A percentile compares a stretch with the other conserved stretches of the same genome.
These are phyloP conservation scores for Fallopia convolvulus DNA, from an alignment of 148 eudicot species.

Conservation along the genomic window DNA sequence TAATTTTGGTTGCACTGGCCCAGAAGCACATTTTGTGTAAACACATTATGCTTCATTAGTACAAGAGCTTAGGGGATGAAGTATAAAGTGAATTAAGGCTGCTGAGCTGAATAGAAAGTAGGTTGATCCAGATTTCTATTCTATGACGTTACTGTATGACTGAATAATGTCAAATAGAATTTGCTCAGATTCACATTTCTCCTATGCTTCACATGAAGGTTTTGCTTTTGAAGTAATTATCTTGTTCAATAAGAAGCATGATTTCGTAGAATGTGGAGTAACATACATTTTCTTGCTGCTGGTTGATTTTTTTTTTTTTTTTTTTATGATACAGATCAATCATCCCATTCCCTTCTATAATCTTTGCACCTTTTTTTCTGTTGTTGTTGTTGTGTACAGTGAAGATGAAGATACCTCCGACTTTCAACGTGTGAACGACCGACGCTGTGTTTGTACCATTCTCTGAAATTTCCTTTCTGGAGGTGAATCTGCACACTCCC, in stretches of 20 bases:
- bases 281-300: neutral
- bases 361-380: neutral
- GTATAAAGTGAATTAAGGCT: too few species aligned
- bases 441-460: constrained; percentile 5
- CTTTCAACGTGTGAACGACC: neutral
- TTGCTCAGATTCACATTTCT: neutral
- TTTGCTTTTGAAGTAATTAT: neutral
- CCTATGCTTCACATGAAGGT: neutral
- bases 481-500: neutral
- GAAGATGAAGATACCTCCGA: constrained; percentile 6
- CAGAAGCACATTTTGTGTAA: neutral
- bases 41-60: neutral
- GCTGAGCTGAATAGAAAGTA: neutral
- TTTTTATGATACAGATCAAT: neutral
- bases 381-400: neutral
- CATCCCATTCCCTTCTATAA: neutral
- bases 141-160: neutral
- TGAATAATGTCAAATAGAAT: neutral
- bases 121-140: too few species aligned
- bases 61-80: too few species aligned
- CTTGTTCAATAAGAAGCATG: neutral
- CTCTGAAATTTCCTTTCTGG: constrained; percentile 10
- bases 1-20: neutral
- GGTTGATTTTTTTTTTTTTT: neutral
- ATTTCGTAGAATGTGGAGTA: neutral